These are phyloP conservation scores for Dothidotthia symphoricarpi DNA, from an alignment of 2,329 filamentous ascomycete species.

Conservation along the genomic window DNA sequence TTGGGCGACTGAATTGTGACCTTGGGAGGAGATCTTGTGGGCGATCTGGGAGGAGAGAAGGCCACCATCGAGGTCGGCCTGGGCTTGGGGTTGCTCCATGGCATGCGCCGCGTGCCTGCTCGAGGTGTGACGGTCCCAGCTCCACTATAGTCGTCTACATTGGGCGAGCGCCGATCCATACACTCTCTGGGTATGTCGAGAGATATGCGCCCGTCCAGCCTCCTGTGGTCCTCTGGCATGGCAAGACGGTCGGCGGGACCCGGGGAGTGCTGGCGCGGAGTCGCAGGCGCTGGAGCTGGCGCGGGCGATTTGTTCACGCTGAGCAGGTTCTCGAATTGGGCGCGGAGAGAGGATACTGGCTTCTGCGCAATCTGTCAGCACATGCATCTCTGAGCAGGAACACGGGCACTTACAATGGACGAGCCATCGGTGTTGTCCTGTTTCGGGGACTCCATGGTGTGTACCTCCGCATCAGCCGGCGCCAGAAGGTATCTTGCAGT, in stretches of 20 bases:
- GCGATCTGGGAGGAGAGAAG: constrained; percentile 47
- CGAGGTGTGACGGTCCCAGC: constrained; percentile 35
- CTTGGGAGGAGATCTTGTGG: constrained; percentile 59
- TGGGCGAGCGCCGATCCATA: constrained; percentile 21
- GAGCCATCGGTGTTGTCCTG: constrained; percentile 70
- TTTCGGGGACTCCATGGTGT: constrained; percentile 34
- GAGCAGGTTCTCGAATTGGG: constrained; percentile 77
- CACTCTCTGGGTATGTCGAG: constrained; percentile 44
- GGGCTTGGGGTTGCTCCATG: constrained; percentile 38
- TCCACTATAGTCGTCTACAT: constrained; percentile 40
- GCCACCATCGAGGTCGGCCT: constrained; percentile 52
- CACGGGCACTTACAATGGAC: constrained; percentile 60
- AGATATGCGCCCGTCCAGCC: constrained; percentile 40
- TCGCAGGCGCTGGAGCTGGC: constrained; percentile 19
- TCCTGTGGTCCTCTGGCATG: constrained; percentile 28
- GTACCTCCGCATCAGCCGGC: constrained; percentile 35
- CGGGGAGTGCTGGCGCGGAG: constrained; percentile 30
- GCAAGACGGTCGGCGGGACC: constrained; percentile 35
- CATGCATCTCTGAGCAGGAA: too few relatives aligned
- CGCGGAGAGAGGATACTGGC: constrained; percentile 77
- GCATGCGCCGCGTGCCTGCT: constrained; percentile 35
- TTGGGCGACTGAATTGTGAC: constrained; percentile 69
- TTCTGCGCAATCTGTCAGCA: constrained; percentile 52
- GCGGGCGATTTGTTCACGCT: constrained; percentile 36
- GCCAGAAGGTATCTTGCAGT: constrained; percentile 29